These are phyloP conservation scores for Flaveria ramosissima DNA, from an alignment of 129 eudicot genomes.

Conservation along the genomic window DNA sequence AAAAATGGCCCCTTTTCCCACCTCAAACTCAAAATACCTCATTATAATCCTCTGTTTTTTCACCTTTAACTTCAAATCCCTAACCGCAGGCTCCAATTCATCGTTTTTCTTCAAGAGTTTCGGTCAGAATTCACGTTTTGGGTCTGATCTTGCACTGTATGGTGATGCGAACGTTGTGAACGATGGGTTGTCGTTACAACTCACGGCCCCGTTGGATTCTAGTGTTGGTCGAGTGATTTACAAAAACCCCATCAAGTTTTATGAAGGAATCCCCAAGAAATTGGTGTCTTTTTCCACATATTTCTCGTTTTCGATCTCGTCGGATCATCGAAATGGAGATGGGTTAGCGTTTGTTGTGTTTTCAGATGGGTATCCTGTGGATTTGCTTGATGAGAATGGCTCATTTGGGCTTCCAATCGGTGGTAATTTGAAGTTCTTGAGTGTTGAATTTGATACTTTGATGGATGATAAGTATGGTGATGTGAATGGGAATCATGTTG, in stretches of 20 bases:
- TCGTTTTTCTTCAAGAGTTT: slow-evolving; percentile 55
- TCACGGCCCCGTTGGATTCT: slow-evolving; percentile 45
- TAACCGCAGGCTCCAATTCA: slow-evolving; percentile 42
- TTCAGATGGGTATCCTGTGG: slow-evolving; percentile 47
- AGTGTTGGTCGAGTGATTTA: slow-evolving; percentile 64
- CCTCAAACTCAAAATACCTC: slow-evolving; percentile 51
- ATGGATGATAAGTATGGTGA: slow-evolving; percentile 6
- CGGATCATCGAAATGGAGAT: slow-evolving; percentile 40
- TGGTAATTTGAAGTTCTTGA: slow-evolving; percentile 39
- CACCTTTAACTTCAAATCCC: slow-evolving; percentile 42
- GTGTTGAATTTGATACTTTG: slow-evolving; percentile 54
- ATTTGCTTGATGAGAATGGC: slow-evolving; percentile 45
- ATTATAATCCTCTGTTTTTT: slow-evolving; percentile 34
- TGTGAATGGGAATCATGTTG: slow-evolving; percentile 39
- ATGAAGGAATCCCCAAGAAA: slow-evolving; percentile 45
- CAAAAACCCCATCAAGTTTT: slow-evolving; percentile 58
- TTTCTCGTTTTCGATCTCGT: slow-evolving; percentile 52
- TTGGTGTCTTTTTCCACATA: slow-evolving; percentile 61
- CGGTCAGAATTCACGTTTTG: slow-evolving; percentile 44
- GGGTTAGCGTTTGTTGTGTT: slow-evolving; percentile 66
- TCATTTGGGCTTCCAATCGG: slow-evolving; percentile 51
- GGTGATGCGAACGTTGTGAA: slow-evolving; percentile 63
- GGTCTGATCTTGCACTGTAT: slow-evolving; percentile 50
- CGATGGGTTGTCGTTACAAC: slow-evolving; percentile 45
- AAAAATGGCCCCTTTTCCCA: slow-evolving; percentile 45